Base-by-base conservation (phyloP, 139 green algal genomes). In the Axilococcus clingmanii region DNA sequence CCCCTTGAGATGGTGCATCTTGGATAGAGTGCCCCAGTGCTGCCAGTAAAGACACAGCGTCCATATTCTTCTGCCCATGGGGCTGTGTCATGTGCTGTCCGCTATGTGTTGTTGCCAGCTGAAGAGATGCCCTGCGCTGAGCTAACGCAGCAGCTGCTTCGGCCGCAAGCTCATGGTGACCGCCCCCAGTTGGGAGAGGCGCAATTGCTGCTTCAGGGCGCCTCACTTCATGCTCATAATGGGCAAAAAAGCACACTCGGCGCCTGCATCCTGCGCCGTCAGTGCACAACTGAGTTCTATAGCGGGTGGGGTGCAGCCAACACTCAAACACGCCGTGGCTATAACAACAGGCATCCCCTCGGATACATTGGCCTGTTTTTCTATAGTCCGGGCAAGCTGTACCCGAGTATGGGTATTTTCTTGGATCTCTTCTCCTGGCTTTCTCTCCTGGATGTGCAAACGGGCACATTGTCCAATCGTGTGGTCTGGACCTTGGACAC, bases 161-260 rank as follows among this genome's bases (percentile, higher is more conserved):
- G n/a, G n/a, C n/a, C n/a, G n/a, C n/a, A n/a, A n/a, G n/a, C n/a
- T n/a, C n/a, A n/a, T n/a, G n/a, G n/a, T n/a, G n/a, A n/a, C n/a
- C n/a, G n/a, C n/a, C n/a, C n/a, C n/a, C n/a, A n/a, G n/a, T n/a
- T n/a, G n/a, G n/a, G n/a, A n/a, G n/a, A n/a, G n/a, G n/a, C n/a
- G n/a, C n/a, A n/a, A n/a, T n/a, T n/a, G n/a, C n/a, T n/a, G 75
- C 44, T 84, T 16, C 6, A 36, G 65, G 63, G 38, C 75, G 72
- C 6, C 87, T 62, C 19, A 96, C 66, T 77, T 97, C 83, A 7
- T 41, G 40, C 48, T 88, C 72, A 2, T 63, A 64, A 68, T 98
- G 91, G 2, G 91, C 91, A 64, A 98, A 98, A 72, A 98, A 98
- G 76, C 91, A 98, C 16, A 97, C 89, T 7, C 80, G 75, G 3